These are phyloP conservation scores for Xylaria acuta DNA, from an alignment of 495 filamentous ascomycete genomes.

Conservation along the genomic window DNA sequence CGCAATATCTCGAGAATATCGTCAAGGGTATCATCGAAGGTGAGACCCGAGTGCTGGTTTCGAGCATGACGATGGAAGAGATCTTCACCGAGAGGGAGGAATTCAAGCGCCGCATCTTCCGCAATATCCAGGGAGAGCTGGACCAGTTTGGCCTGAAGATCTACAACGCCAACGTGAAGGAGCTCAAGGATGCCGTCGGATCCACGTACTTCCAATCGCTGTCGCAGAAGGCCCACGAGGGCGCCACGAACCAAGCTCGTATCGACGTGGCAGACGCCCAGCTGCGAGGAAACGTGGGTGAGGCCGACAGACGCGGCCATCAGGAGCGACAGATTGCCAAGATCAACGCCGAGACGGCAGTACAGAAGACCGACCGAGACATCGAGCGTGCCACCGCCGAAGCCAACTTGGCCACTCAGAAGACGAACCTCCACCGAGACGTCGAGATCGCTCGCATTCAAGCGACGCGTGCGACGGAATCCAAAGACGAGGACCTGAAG, in stretches of 20 bases:
- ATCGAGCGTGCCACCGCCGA: slow-evolving; percentile 79
- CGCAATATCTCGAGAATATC: slow-evolving; percentile 77
- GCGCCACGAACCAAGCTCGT: slow-evolving; percentile 77
- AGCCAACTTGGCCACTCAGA: slow-evolving; percentile 70
- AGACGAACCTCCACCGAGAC: slow-evolving; percentile 72
- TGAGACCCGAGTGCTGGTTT: slow-evolving; percentile 79
- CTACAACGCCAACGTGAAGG: slow-evolving; percentile 83
- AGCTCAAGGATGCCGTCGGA: slow-evolving; percentile 77
- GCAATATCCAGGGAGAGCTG: slow-evolving; percentile 77
- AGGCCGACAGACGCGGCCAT: slow-evolving; percentile 76
- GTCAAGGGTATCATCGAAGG: slow-evolving; percentile 90
- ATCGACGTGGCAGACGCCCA: slow-evolving; percentile 82
- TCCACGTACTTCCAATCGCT: slow-evolving; percentile 81
- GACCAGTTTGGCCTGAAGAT: slow-evolving; percentile 75
- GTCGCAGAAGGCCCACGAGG: slow-evolving; percentile 81
- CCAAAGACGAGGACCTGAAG: slow-evolving; percentile 76
- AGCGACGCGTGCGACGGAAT: slow-evolving; percentile 72
- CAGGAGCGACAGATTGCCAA: slow-evolving; percentile 82
- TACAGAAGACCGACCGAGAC: slow-evolving; percentile 81
- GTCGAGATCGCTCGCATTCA: slow-evolving; percentile 75
- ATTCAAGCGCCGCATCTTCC: slow-evolving; percentile 79
- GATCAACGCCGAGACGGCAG: slow-evolving; percentile 81
- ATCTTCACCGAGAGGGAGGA: slow-evolving; percentile 81
- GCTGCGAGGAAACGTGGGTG: slow-evolving; percentile 78
- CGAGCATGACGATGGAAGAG: slow-evolving; percentile 85